Conservation (phyloP, 352 stramenopile species). For the Phytophthora gonapodyides region DNA sequence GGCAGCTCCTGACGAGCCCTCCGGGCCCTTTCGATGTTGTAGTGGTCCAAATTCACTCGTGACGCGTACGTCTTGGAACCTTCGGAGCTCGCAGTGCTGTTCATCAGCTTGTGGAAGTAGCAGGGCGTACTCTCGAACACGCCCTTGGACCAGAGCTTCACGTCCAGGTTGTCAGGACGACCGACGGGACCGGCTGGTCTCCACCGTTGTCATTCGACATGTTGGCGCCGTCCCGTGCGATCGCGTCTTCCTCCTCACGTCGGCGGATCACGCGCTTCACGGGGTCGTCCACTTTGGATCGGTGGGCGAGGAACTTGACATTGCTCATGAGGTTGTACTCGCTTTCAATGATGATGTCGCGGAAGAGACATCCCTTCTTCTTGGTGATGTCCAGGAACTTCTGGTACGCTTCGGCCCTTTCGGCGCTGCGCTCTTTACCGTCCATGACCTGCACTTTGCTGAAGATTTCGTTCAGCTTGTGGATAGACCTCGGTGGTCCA, state of each 20-base stretch:
- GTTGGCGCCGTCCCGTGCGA: slow-evolving; percentile 52
- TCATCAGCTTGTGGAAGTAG: slow-evolving; percentile 89
- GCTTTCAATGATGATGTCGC: slow-evolving; percentile 86
- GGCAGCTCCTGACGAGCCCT: slow-evolving; percentile 59
- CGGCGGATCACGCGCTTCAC: slow-evolving; percentile 63
- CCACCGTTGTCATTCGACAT: slow-evolving; percentile 30
- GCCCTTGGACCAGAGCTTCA: slow-evolving; percentile 75
- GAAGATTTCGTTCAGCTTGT: slow-evolving; percentile 74
- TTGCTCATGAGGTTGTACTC: slow-evolving; percentile 83
- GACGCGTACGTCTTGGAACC: slow-evolving; percentile 64
- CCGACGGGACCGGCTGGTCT: slow-evolving; percentile 11
- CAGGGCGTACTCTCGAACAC: slow-evolving; percentile 80
- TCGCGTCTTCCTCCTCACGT: slow-evolving; percentile 71
- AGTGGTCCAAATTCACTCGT: slow-evolving; percentile 70
- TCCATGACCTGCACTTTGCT: slow-evolving; percentile 61
- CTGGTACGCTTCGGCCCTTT: slow-evolving; percentile 58
- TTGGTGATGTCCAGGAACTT: slow-evolving; percentile 83
- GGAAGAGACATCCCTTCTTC: slow-evolving; percentile 80
- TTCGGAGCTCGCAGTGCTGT: slow-evolving; percentile 44
- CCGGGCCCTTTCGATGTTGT: slow-evolving; percentile 61
- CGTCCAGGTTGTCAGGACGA: slow-evolving; percentile 71
- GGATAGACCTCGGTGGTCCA: slow-evolving; percentile 66
- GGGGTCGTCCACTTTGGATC: slow-evolving; percentile 61
- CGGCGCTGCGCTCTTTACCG: slow-evolving; percentile 44
- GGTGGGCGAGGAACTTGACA: slow-evolving; percentile 56